These are phyloP conservation scores for Mycena polygramma DNA, from an alignment of 768 basidiomycete genomes.

Conservation along the genomic window DNA sequence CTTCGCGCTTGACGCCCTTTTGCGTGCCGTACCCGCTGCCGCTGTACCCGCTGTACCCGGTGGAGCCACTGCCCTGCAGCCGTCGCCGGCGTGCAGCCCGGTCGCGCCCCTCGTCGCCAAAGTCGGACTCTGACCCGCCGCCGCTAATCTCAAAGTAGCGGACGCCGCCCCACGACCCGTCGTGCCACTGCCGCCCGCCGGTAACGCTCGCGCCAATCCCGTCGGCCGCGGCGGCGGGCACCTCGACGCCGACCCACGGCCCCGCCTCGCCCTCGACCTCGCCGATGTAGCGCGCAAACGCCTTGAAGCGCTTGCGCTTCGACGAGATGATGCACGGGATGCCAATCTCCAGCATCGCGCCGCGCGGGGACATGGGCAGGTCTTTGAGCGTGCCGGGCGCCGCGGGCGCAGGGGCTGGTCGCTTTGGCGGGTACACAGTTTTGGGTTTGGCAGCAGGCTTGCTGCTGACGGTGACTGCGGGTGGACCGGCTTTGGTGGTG, in stretches of 20 bases:
- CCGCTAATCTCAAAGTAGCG: constrained; percentile 85
- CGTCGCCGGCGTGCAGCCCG: constrained; percentile 61
- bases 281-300: constrained; percentile 89
- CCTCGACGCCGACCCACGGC: constrained; percentile 93
- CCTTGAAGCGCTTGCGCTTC: constrained; percentile 86
- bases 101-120: constrained; percentile 60
- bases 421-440: constrained; percentile 33
- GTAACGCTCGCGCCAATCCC: constrained; percentile 55
- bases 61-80: constrained; percentile 51
- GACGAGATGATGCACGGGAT: constrained; percentile 93
- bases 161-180: constrained; percentile 85
- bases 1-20: constrained; percentile 52
- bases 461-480: constrained; percentile 40
- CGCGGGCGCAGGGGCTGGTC: constrained; percentile 41
- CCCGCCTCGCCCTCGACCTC: constrained; percentile 86
- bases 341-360: constrained; percentile 85
- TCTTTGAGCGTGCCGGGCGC: constrained; percentile 41
- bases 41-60: constrained; percentile 28
- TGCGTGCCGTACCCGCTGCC: constrained; percentile 40
- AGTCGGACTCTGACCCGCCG: constrained; percentile 73
- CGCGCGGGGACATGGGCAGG: constrained; percentile 54
- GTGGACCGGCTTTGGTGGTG: constrained; percentile 46
- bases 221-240: constrained; percentile 64
- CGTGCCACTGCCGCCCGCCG: constrained; percentile 86
- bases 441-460: constrained; percentile 40